Evolutionary conservation across 2,329 filamentous ascomycete genomes (phyloP).

Genomic region (Scytalidium sp.): DNA sequence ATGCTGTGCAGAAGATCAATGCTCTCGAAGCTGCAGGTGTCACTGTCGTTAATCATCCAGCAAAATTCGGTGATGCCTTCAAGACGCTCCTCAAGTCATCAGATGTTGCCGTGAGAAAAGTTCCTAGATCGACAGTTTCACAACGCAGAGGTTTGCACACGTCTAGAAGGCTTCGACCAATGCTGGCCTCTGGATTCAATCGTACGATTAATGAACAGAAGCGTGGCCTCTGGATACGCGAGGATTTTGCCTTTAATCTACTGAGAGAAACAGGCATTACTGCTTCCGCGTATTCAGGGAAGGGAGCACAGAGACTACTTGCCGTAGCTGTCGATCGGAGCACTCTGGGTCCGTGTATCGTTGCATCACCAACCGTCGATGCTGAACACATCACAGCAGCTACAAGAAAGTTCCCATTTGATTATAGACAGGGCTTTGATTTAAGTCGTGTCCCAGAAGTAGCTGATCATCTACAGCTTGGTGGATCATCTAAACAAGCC

Average conservation of each 20-base stretch:
- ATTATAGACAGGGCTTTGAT: slow-evolving; percentile 49
- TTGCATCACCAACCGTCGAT: slow-evolving; percentile 46
- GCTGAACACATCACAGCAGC: slow-evolving; percentile 39
- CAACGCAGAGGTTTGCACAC: slow-evolving; percentile 54
- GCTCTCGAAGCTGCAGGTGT: slow-evolving; percentile 65
- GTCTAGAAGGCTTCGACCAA: slow-evolving; percentile 25
- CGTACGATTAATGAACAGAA: slow-evolving; percentile 30
- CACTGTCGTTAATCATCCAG: slow-evolving; percentile 71
- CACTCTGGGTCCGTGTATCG: slow-evolving; percentile 59
- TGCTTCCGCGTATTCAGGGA: slow-evolving; percentile 33
- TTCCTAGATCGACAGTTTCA: slow-evolving; percentile 29
- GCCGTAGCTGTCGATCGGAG: slow-evolving; percentile 65
- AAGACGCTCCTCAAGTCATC: slow-evolving; percentile 51
- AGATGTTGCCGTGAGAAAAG: slow-evolving; percentile 33
- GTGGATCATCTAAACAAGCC: slow-evolving; percentile 32
- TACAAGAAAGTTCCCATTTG: slow-evolving; percentile 57
- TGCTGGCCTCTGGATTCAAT: neutral
- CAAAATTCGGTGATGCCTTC: slow-evolving; percentile 69
- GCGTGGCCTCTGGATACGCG: slow-evolving; percentile 53
- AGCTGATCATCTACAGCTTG: slow-evolving; percentile 49
- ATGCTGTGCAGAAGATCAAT: slow-evolving; percentile 62
- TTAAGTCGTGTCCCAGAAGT: slow-evolving; percentile 38
- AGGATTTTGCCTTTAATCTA: slow-evolving; percentile 51
- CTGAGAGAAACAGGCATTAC: slow-evolving; percentile 49
- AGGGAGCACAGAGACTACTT: slow-evolving; percentile 46